A percentile compares a stretch with the other conserved stretches of the same genome.
phyloP scores from a whole-genome alignment of 2,329 filamentous ascomycete genomes.

The Ophidiomyces ophidiicola region DNA sequence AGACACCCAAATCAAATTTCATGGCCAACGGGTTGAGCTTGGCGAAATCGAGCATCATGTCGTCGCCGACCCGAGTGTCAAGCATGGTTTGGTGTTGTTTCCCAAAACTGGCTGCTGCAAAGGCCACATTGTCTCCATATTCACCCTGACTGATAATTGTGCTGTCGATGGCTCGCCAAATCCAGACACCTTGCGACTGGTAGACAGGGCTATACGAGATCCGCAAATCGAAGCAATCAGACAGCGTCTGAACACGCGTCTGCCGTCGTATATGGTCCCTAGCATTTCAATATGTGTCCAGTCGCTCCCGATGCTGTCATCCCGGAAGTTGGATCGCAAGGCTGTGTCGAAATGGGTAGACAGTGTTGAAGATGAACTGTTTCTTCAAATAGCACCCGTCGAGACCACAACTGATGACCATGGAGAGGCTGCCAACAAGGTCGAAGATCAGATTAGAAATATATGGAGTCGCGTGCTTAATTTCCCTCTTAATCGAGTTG shows the following conservation, averaged over 20 bases:
- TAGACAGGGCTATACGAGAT: slow-evolving; percentile 18
- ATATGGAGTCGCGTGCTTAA: slow-evolving; percentile 33
- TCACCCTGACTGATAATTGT: slow-evolving; percentile 21
- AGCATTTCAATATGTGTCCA: slow-evolving; percentile 36
- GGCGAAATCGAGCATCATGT: slow-evolving; percentile 39
- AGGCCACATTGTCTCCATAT: slow-evolving; percentile 23
- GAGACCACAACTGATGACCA: slow-evolving; percentile 4
- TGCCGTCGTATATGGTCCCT: slow-evolving; percentile 41
- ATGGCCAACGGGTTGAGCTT: slow-evolving; percentile 53
- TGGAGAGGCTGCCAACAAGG: slow-evolving; percentile 15
- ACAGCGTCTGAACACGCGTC: slow-evolving; percentile 20
- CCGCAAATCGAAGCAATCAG: slow-evolving; percentile 21
- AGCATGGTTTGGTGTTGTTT: slow-evolving; percentile 28
- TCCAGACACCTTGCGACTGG: slow-evolving; percentile 19
- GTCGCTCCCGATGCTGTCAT: slow-evolving; percentile 33
- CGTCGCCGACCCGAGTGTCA: slow-evolving; percentile 21
- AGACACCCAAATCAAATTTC: slow-evolving; percentile 56
- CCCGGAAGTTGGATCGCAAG: slow-evolving; percentile 38
- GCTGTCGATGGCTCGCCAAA: neutral
- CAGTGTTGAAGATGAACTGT: slow-evolving; percentile 21
- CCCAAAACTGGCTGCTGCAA: slow-evolving; percentile 27
- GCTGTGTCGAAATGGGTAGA: slow-evolving; percentile 26
- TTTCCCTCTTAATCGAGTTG: slow-evolving; percentile 25
- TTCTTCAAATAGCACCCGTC: slow-evolving; percentile 13
- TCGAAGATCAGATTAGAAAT: slow-evolving; percentile 23